Evolutionary conservation across 1,139 yeast genomes (phyloP).

Genomic region (Pichia sp.): DNA sequence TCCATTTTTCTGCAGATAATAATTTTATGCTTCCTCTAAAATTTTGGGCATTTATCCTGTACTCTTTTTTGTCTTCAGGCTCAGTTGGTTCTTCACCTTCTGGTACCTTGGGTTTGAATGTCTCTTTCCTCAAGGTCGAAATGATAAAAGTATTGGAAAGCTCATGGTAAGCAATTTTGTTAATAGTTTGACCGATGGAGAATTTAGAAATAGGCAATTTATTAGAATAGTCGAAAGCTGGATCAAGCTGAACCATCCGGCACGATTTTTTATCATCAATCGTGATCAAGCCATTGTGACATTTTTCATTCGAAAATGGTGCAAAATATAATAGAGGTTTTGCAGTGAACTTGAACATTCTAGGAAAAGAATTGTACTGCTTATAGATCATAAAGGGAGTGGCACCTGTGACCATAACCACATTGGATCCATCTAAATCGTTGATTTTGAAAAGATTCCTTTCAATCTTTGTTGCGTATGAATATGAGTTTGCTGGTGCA

Average conservation of each 20-base stretch:
- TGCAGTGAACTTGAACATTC: slow-evolving; percentile 64
- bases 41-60: slow-evolving; percentile 37
- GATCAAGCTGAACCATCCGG: slow-evolving; percentile 56
- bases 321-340: slow-evolving; percentile 63
- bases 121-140: slow-evolving; percentile 58
- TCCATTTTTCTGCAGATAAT: slow-evolving; percentile 74
- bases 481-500: slow-evolving; percentile 73
- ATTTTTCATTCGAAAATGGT: slow-evolving; percentile 38
- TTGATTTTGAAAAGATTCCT: slow-evolving; percentile 61
- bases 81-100: slow-evolving; percentile 58
- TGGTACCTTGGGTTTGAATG: slow-evolving; percentile 66
- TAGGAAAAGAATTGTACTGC: slow-evolving; percentile 59
- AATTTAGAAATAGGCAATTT: slow-evolving; percentile 58
- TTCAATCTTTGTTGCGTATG: slow-evolving; percentile 65
- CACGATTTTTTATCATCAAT: slow-evolving; percentile 72
- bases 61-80: slow-evolving; percentile 54
- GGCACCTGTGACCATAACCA: slow-evolving; percentile 71
- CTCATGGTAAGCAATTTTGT: slow-evolving; percentile 70
- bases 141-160: slow-evolving; percentile 60
- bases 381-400: slow-evolving; percentile 68
- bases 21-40: slow-evolving; percentile 49
- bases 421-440: slow-evolving; percentile 53
- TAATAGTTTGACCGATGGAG: slow-evolving; percentile 59
- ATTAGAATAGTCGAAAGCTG: slow-evolving; percentile 52
- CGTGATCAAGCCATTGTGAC: slow-evolving; percentile 57